Evolutionary conservation across 495 filamentous ascomycete species (phyloP).

Genomic region (Hamigera avellanea): DNA sequence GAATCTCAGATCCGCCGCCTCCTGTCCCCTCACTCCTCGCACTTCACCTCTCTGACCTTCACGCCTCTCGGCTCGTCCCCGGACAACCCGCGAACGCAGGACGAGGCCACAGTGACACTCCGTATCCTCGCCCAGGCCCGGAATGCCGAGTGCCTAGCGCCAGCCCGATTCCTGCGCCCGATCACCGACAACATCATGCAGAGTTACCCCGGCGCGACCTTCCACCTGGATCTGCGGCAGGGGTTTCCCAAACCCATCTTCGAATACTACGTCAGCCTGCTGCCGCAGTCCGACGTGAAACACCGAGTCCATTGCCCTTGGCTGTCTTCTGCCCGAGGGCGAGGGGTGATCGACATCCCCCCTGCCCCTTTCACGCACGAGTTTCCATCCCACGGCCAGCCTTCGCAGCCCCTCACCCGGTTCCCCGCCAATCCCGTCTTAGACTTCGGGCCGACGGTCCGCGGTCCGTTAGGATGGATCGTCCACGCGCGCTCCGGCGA

Average conservation of each 20-base stretch:
- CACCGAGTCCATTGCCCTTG: slow-evolving; percentile 29
- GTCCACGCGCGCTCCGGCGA: slow-evolving; percentile 40
- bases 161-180: slow-evolving; percentile 21
- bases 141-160: slow-evolving; percentile 21
- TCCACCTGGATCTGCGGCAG: slow-evolving; percentile 27
- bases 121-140: slow-evolving; percentile 28
- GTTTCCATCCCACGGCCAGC: slow-evolving; percentile 23
- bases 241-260: slow-evolving; percentile 26
- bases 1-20: slow-evolving; percentile 22
- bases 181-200: slow-evolving; percentile 32
- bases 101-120: slow-evolving; percentile 25
- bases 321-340: slow-evolving; percentile 11
- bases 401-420: slow-evolving; percentile 19
- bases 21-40: slow-evolving; percentile 6
- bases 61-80: slow-evolving; percentile 19
- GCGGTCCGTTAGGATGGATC: slow-evolving; percentile 34
- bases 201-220: slow-evolving; percentile 30
- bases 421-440: slow-evolving; percentile 5
- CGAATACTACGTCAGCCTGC: slow-evolving; percentile 32
- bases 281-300: slow-evolving; percentile 25
- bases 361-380: slow-evolving; percentile 17
- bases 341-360: slow-evolving; percentile 14
- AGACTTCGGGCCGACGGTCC: slow-evolving; percentile 30
- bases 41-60: slow-evolving; percentile 21
- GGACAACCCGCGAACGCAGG: slow-evolving; percentile 19